Conservation (phyloP, 116 monocot genomes). For the Dioscorea cayenensis region DNA sequence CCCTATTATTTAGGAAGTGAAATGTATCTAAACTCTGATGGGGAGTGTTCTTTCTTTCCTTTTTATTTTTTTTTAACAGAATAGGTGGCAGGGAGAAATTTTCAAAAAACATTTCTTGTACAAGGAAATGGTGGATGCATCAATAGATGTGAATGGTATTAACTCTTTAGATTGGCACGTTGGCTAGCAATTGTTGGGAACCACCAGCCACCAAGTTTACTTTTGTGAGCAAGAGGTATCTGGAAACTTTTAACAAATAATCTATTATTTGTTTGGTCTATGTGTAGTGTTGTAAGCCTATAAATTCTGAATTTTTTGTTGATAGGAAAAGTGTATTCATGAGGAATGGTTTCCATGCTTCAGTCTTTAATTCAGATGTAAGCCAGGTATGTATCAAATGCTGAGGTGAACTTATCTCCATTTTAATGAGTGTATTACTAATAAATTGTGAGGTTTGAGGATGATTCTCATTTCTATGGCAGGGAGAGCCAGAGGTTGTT, state of each 20-base stretch:
- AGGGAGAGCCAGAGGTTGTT: not conserved
- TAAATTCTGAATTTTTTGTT: not conserved
- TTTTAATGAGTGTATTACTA: not conserved
- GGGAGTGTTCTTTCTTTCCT: not conserved
- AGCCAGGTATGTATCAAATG: not conserved
- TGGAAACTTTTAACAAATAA: not conserved
- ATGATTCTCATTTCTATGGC: not conserved
- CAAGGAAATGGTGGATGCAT: no score
- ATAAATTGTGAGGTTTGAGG: not conserved
- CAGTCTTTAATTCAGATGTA: not conserved
- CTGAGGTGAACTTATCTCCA: not conserved
- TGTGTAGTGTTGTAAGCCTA: not conserved
- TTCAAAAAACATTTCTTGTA: no score
- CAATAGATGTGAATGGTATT: no score
- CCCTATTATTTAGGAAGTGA: not conserved
- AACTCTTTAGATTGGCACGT: no score
- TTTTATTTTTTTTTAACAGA: constrained; percentile 16
- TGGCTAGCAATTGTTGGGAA: not conserved
- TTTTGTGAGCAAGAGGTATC: not conserved
- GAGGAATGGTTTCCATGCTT: not conserved
- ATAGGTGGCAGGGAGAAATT: constrained; percentile 61
- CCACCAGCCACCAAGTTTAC: not conserved
- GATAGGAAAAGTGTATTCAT: not conserved
- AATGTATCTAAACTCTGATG: not conserved
- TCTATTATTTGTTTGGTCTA: not conserved